Evolutionary conservation across 108 stramenopile species (phyloP).

Genomic region (Nitzschia inconspicua): DNA sequence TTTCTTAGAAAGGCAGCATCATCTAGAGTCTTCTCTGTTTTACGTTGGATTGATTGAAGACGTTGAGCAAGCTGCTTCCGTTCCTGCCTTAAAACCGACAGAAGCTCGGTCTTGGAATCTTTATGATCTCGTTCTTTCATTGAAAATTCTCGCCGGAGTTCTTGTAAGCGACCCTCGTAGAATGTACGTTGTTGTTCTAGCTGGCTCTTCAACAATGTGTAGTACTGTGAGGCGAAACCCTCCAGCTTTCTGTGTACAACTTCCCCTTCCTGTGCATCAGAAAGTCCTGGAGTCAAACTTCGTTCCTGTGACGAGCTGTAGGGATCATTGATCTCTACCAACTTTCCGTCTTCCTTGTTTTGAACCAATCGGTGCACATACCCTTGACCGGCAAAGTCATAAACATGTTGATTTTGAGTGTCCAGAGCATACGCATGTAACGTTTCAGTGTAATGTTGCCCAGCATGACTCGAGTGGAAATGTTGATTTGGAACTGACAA

Average conservation of each 20-base stretch:
- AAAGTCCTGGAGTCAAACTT: constrained; percentile 54
- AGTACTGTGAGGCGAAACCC: constrained; percentile 84
- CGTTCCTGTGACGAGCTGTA: constrained; percentile 53
- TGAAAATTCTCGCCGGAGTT: constrained; percentile 57
- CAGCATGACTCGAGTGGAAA: constrained; percentile 53
- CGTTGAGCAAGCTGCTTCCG: constrained; percentile 70
- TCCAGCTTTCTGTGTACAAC: constrained; percentile 89
- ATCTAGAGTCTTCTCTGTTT: constrained; percentile 51
- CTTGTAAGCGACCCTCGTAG: constrained; percentile 80
- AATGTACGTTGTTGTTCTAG: constrained; percentile 87
- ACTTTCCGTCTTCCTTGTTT: constrained; percentile 88
- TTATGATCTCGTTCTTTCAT: background rate
- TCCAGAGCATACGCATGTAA: constrained; percentile 96
- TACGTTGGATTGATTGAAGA: constrained; percentile 44
- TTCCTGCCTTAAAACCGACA: constrained; percentile 75
- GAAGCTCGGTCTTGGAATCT: constrained; percentile 30
- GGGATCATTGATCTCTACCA: constrained; percentile 88
- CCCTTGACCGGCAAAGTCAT: constrained; percentile 94
- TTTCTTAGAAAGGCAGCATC: constrained; percentile 60
- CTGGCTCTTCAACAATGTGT: constrained; percentile 83
- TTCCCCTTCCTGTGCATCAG: constrained; percentile 79
- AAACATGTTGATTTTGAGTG: constrained; percentile 92
- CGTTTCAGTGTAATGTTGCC: constrained; percentile 83
- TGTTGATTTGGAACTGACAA: background rate
- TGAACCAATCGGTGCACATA: constrained; percentile 92